Conservation (phyloP, 73 alveolate species). For the Stentor coeruleus region DNA sequence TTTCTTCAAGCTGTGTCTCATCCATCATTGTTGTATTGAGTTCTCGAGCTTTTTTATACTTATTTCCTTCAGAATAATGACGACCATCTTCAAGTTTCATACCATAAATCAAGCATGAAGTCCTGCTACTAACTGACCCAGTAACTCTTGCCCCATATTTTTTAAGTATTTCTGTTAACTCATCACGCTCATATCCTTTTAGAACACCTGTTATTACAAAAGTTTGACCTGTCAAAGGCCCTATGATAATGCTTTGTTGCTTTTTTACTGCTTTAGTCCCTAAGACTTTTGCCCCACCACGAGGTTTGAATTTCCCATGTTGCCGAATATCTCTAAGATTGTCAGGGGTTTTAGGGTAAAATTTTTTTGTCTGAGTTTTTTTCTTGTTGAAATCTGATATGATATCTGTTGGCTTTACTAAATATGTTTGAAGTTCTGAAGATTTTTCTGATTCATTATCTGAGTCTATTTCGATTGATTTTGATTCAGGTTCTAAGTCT, state of each 20-base stretch:
- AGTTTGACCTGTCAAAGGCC: conserved; percentile 64
- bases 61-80: conserved; percentile 66
- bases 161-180: conserved; percentile 34
- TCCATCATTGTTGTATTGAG: conserved; percentile 48
- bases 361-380: neutral
- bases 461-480: neutral
- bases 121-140: conserved; percentile 68
- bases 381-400: neutral
- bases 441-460: neutral
- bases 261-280: conserved; percentile 23
- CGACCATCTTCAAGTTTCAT: conserved; percentile 89
- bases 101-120: conserved; percentile 79
- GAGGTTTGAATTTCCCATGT: conserved; percentile 7
- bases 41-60: conserved; percentile 63
- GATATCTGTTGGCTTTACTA: neutral
- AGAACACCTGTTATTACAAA: conserved; percentile 78
- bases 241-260: neutral
- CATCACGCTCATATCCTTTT: conserved; percentile 34
- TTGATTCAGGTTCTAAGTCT: neutral
- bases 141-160: conserved; percentile 52
- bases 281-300: neutral
- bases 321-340: neutral
- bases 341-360: conserved; percentile 9
- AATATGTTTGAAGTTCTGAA: neutral
- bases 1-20: conserved; percentile 59